Base-by-base conservation (phyloP, 2,329 filamentous ascomycete species). In the Calonectria henricotiae region DNA sequence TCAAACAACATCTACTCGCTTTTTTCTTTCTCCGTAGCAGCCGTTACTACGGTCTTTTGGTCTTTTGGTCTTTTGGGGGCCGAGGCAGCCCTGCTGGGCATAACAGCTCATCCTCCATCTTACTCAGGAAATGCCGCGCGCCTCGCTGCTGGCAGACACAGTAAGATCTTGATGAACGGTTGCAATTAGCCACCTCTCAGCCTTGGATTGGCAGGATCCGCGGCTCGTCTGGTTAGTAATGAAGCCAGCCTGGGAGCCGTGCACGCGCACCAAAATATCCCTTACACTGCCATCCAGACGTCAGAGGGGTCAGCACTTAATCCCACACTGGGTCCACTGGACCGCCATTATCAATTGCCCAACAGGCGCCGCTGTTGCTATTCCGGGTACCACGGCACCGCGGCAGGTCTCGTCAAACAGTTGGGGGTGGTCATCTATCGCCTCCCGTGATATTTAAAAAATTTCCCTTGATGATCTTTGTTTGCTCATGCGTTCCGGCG, bases 301-400 rank as follows among this genome's bases (percentile, higher is more conserved):
- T 70, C 64, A 54, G 70, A 68, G 65, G 65, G 44, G 73, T 76
- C 71, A 77, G 71, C 74, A 77, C 75, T 77, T 71, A 76, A 76
- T 77, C 71, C 74, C 39, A 66, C 58, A 66, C 66, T 60, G 49
- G 70, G 58, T 68, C 70, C 71, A 62, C 63, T 70, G 43, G 30
- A 65, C 65, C 54, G 23, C 54, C 47, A 44, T 46, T 51, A 63
- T 68, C 51, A 47, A 58, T 68, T 63, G 69, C 66, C 62, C 62
- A 55, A 65, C 51, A 65, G 41, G 32, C 30, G 51, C 23, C 30
- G 51, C 23, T 49, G 60, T 39, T 69, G 62, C 72, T 72, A 72
- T 74, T 71, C 47, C 46, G 43, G 64, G 69, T 55, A 58, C 62
- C 35, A 54, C 62, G 46, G 64, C 62, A 60, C 30, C 37, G 51